Evolutionary conservation across 768 basidiomycete genomes (phyloP), one percentile per base, ranked within the genome.

Genomic region (Lentinula lateritia): DNA sequence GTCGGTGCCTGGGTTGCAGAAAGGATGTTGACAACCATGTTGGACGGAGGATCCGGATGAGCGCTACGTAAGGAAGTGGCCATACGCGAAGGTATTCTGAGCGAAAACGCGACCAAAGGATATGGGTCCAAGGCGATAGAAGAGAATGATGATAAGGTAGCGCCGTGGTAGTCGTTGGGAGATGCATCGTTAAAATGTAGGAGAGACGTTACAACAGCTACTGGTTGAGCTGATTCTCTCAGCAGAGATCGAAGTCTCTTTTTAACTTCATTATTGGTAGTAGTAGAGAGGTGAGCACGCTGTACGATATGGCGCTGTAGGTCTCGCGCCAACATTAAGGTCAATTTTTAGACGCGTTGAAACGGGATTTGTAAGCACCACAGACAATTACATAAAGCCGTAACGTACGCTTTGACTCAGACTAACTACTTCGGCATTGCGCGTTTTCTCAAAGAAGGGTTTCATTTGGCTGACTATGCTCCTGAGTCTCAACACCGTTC

Each of bases 131-230:
- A 85, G 2, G 95, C 86, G 68, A 98, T 86, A 34, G 93, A 94
- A 20, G 93, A 86, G 71, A 98, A 94, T 0, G 94, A 96, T 8
- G 95, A 95, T 36, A 98, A 80, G 0, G 95, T 98, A 20, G 94
- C 93, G 65, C 95, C 95, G 72, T 97, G 95, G 68, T 83, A 93
- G 9, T 65, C 55, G 20, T 61, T 38, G 3, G 52, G 46, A 16
- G 32, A 36, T 28, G 62, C 45, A 41, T 41, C 38, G 10, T 20
- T 52, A 15, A 12, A 50, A 42, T 50, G 58, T 15, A 52, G 0
- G 66, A 80, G 72, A 1, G 91, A 84, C 2, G 93, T 92, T 64
- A 95, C 83, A 60, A 96, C 86, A 2, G 92, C 90, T 39, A 96
- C 94, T 7, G 92, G 88, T 72, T 97, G 91, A 0, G 89, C 91